These are phyloP conservation scores for Candida sojae DNA, from an alignment of 1,139 yeast genomes.

Conservation along the genomic window DNA sequence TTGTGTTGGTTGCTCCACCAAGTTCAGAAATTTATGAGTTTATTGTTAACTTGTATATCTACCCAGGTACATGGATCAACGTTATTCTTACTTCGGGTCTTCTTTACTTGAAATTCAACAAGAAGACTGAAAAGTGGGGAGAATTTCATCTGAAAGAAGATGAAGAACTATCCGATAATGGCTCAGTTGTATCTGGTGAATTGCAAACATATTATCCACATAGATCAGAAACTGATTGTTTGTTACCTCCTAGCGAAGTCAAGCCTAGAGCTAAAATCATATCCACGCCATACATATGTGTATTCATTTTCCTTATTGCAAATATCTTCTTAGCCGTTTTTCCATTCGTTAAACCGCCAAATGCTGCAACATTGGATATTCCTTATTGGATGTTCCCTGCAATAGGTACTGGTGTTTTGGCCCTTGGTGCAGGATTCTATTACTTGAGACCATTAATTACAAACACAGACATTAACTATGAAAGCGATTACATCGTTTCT, in stretches of 20 bases:
- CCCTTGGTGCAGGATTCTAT: conserved; percentile 46
- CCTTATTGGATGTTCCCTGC: conserved; percentile 63
- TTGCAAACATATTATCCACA: conserved; percentile 10
- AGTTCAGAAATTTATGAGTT: conserved; percentile 49
- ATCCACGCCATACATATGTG: conserved; percentile 31
- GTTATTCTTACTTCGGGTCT: conserved; percentile 43
- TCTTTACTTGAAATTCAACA: conserved; percentile 37
- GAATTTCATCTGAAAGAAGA: conserved; percentile 18
- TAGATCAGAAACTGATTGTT: conserved; percentile 7
- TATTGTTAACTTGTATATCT: conserved; percentile 49
- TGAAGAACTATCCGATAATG: conserved; percentile 8
- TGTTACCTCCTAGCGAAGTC: conserved; percentile 1
- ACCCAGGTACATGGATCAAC: conserved; percentile 56
- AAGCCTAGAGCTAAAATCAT: conserved; percentile 9
- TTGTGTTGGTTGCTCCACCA: conserved; percentile 48
- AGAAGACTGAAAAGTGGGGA: conserved; percentile 34
- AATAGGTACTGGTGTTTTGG: conserved; percentile 50
- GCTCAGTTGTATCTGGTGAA: conserved; percentile 9
- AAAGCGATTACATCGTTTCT: conserved; percentile 14
- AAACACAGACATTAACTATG: conserved; percentile 15
- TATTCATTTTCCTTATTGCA: conserved; percentile 44
- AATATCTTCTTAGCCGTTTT: conserved; percentile 55
- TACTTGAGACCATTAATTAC: conserved; percentile 15
- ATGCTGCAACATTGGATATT: conserved; percentile 23
- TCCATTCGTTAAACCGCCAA: conserved; percentile 59